A percentile compares a stretch with the other conserved stretches of the same genome.
Conservation (phyloP, 768 basidiomycete genomes). For the Auriscalpium vulgare region DNA sequence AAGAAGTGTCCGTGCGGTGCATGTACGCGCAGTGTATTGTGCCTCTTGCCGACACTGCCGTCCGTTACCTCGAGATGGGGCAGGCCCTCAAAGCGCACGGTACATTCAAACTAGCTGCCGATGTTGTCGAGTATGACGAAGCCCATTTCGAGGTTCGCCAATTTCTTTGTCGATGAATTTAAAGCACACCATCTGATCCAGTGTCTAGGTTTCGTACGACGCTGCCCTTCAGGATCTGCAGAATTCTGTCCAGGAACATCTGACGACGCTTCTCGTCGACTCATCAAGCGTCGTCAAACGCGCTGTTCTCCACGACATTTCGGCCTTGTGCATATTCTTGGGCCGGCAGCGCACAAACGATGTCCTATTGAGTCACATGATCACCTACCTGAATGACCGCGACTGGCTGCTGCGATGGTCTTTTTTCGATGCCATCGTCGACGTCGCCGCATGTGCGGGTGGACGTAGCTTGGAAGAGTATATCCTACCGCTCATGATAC, state of each 20-base stretch:
- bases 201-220: slow-evolving; percentile 79
- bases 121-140: slow-evolving; percentile 67
- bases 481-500: slow-evolving; percentile 93
- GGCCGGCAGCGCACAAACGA: slow-evolving; percentile 93
- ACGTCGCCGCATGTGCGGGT: slow-evolving; percentile 91
- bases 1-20: slow-evolving; percentile 75
- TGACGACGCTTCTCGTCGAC: slow-evolving; percentile 82
- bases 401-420: slow-evolving; percentile 89
- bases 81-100: slow-evolving; percentile 86
- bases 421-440: slow-evolving; percentile 94
- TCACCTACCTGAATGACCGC: slow-evolving; percentile 79
- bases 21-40: slow-evolving; percentile 82
- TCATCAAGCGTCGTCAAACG: slow-evolving; percentile 86
- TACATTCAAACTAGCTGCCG: slow-evolving; percentile 52
- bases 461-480: slow-evolving; percentile 91
- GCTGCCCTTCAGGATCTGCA: slow-evolving; percentile 81
- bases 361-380: slow-evolving; percentile 82
- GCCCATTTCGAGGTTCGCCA: slow-evolving; percentile 62
- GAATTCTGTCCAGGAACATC: slow-evolving; percentile 76
- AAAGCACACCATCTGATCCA: too few relatives aligned
- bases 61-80: slow-evolving; percentile 87
- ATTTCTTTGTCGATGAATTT: not conserved
- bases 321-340: slow-evolving; percentile 86
- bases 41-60: slow-evolving; percentile 76
- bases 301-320: slow-evolving; percentile 80